Conservation (phyloP, 148 eudicot species). For the Chenopodium album region DNA sequence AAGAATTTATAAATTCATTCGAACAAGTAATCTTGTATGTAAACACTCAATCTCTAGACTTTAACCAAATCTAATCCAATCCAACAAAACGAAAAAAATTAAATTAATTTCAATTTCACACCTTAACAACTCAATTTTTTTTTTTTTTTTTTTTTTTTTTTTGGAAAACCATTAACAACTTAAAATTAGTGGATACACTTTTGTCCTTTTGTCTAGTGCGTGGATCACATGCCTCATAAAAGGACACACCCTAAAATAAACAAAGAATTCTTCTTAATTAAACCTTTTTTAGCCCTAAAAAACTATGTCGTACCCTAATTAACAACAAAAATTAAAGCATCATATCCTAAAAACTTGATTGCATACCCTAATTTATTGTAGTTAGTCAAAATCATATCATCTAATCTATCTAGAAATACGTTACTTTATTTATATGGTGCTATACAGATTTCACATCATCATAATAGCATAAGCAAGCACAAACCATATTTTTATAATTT, state of each 20-base stretch:
- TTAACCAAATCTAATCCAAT: background rate
- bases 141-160: too few species aligned
- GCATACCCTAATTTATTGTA: background rate
- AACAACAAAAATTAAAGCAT: background rate
- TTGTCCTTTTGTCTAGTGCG: background rate
- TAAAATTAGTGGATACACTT: background rate
- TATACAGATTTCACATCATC: slow-evolving; percentile 8
- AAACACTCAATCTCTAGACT: background rate
- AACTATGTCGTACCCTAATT: background rate
- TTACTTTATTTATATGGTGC: background rate
- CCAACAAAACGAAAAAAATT: background rate
- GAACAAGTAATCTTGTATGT: too few species aligned
- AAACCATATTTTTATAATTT: background rate
- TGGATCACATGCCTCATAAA: slow-evolving; percentile 13
- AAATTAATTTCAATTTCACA: background rate
- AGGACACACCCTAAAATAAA: background rate
- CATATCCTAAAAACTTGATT: background rate
- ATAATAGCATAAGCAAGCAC: slow-evolving; percentile 9
- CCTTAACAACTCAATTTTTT: background rate
- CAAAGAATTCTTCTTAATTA: background rate
- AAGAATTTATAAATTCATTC: too few species aligned
- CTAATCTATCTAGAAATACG: background rate
- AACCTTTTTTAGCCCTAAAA: too few species aligned
- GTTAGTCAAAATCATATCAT: slow-evolving; percentile 17
- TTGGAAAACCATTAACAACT: background rate